Conservation (phyloP, 1,139 yeast species). For the Saccharomyces hybrid region DNA sequence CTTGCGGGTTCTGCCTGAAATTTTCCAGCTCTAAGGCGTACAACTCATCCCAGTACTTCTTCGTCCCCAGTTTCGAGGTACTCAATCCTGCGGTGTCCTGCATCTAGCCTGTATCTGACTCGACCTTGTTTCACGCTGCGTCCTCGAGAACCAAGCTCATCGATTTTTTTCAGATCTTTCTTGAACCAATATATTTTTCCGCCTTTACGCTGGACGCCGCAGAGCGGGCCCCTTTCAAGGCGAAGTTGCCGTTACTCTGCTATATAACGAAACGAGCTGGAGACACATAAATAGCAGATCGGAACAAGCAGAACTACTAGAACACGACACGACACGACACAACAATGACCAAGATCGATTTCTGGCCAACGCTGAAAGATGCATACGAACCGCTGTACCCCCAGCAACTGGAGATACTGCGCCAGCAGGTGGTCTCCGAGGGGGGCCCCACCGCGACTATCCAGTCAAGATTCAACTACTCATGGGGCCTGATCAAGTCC, state of each 20-base stretch:
- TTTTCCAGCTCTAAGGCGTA: constrained; percentile 65
- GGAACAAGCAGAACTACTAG: not conserved
- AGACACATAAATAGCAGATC: not conserved
- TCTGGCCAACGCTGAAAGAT: constrained; percentile 28
- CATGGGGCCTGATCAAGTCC: constrained; percentile 91
- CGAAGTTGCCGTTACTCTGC: not conserved
- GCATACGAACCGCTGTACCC: constrained; percentile 54
- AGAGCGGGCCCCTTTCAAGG: constrained; percentile 1
- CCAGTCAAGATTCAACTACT: constrained; percentile 85
- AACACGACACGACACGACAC: not conserved
- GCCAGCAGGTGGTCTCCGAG: constrained; percentile 73
- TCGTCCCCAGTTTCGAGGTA: constrained; percentile 70
- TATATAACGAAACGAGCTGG: not conserved
- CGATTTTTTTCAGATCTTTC: constrained; percentile 1
- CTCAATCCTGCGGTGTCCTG: constrained; percentile 52
- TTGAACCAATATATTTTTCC: not conserved
- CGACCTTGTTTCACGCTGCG: not conserved
- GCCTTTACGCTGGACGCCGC: not conserved
- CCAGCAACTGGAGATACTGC: constrained; percentile 67
- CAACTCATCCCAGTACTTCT: constrained; percentile 84
- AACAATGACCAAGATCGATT: constrained; percentile 24
- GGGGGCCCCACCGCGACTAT: constrained; percentile 64
- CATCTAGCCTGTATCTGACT: constrained; percentile 18
- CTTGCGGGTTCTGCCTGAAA: constrained; percentile 63
- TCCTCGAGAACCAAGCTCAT: not conserved